Conservation (phyloP, 106 monocot genomes). For the Vanilla planifolia region DNA sequence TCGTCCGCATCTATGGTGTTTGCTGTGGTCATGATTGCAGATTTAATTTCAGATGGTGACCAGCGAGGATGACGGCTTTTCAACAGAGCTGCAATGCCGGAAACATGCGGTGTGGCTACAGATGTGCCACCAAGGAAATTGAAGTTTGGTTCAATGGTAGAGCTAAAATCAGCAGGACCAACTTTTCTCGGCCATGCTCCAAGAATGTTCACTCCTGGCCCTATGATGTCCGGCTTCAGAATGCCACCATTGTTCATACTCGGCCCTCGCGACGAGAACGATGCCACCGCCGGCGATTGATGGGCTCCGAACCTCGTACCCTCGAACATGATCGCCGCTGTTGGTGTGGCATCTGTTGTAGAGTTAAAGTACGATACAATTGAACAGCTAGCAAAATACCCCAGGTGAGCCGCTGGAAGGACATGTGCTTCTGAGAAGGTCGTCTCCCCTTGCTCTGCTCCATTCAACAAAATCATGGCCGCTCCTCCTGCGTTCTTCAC, state of each 20-base stretch:
- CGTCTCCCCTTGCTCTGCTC: not conserved
- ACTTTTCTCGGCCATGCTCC: conserved; percentile 19
- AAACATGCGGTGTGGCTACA: conserved; percentile 30
- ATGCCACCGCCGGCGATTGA: conserved; percentile 17
- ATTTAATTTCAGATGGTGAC: conserved; percentile 40
- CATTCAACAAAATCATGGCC: conserved; percentile 28
- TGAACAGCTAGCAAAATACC: conserved; percentile 4
- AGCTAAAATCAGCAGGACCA: not conserved
- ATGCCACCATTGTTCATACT: conserved; percentile 18
- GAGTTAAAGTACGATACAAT: conserved; percentile 5
- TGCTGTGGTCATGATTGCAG: conserved; percentile 56
- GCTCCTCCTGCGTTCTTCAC: conserved; percentile 35
- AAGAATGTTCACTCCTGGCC: conserved; percentile 39
- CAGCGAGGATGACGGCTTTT: conserved; percentile 13
- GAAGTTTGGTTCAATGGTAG: conserved; percentile 8
- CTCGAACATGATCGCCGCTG: conserved; percentile 7
- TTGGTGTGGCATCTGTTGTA: not conserved
- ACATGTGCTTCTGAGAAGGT: conserved; percentile 10
- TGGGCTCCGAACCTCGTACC: conserved; percentile 9
- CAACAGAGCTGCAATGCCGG: conserved; percentile 49
- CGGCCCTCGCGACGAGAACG: conserved; percentile 43
- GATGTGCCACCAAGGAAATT: conserved; percentile 37
- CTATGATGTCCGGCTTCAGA: conserved; percentile 44
- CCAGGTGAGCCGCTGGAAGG: conserved; percentile 17
- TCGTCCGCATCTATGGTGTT: conserved; percentile 11